These are phyloP conservation scores for Brassica cretica DNA, from an alignment of 345 rosid genomes.

Conservation along the genomic window DNA sequence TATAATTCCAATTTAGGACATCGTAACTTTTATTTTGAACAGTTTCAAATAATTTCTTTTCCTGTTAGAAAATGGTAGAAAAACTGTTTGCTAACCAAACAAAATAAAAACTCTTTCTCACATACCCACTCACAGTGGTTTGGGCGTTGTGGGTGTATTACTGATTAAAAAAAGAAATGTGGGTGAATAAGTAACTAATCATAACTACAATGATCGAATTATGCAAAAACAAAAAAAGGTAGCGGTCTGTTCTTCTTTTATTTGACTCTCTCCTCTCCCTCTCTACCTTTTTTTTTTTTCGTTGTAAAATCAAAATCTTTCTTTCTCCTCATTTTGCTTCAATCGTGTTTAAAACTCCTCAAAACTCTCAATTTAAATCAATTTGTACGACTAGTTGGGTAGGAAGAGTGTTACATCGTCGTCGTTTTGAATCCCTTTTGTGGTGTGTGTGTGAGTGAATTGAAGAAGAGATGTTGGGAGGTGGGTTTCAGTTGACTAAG, in stretches of 20 bases:
- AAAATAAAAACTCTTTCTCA: not conserved
- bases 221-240: not conserved
- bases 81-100: not conserved
- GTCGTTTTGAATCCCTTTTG: slow-evolving; percentile 3
- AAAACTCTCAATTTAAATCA: not conserved
- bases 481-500: slow-evolving; percentile 51
- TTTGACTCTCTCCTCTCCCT: slow-evolving; percentile 14
- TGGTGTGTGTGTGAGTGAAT: not conserved
- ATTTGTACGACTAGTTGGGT: not conserved
- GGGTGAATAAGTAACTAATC: slow-evolving; percentile 1
- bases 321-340: slow-evolving; percentile 21
- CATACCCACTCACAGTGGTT: not conserved
- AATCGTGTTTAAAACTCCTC: slow-evolving; percentile 13
- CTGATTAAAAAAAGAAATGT: not conserved
- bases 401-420: not conserved
- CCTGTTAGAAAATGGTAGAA: not conserved
- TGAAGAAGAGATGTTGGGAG: slow-evolving; percentile 47
- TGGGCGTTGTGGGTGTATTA: not conserved
- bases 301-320: not conserved
- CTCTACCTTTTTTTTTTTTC: not conserved
- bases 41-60: not conserved
- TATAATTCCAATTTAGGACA: not conserved
- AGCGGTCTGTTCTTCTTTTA: not conserved
- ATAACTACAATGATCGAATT: not conserved
- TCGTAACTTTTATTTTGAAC: not conserved